phyloP scores from a whole-genome alignment of 2,329 filamentous ascomycete genomes.

The Epichloe sp. region DNA sequence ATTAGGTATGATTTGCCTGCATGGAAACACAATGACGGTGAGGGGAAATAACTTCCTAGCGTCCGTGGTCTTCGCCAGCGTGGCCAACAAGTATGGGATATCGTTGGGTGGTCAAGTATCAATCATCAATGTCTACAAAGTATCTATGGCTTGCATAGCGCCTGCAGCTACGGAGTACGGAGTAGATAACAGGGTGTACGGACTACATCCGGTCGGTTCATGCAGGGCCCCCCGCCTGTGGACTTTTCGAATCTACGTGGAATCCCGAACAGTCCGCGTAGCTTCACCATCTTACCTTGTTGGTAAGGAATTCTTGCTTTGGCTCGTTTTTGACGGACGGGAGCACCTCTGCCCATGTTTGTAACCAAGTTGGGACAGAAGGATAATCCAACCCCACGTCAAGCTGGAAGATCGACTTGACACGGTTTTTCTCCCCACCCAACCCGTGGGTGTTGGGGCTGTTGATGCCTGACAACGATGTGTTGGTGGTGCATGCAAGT shows the following conservation, averaged over 20 bases:
- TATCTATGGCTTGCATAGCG: constrained; percentile 13
- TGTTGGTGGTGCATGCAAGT: constrained; percentile 3
- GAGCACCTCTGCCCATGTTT: not conserved
- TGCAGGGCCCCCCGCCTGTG: constrained; percentile 3
- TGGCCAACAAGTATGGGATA: not conserved
- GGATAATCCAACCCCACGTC: not conserved
- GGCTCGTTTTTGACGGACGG: not conserved
- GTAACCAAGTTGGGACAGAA: not conserved
- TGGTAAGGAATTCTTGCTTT: not conserved
- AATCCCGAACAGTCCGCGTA: not conserved
- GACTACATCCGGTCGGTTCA: constrained; percentile 6
- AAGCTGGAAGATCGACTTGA: no score
- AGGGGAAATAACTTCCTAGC: not conserved
- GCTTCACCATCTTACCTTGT: not conserved
- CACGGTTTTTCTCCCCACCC: no score
- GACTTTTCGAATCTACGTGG: not conserved
- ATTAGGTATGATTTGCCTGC: not conserved
- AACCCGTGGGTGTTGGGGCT: not conserved
- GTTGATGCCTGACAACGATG: constrained; percentile 1
- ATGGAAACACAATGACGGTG: not conserved
- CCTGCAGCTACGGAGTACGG: constrained; percentile 3
- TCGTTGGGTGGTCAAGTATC: no score
- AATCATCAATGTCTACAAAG: not conserved
- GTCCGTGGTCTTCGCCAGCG: not conserved
- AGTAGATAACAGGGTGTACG: not conserved